These are phyloP conservation scores for Mycena latifolia DNA, from an alignment of 768 basidiomycete species.

Conservation along the genomic window DNA sequence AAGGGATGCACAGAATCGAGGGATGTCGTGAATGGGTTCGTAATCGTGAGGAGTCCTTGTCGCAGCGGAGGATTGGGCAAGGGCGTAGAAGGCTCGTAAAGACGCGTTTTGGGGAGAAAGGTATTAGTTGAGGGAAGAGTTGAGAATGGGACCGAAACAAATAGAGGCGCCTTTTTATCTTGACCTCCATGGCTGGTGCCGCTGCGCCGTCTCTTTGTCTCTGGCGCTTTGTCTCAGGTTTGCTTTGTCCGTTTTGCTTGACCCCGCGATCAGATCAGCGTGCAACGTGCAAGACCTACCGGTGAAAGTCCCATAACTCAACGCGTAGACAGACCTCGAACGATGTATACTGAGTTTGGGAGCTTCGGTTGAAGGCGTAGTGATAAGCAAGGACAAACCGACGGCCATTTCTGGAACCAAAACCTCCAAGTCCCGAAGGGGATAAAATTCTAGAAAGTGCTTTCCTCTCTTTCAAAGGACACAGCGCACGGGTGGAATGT, in stretches of 20 bases:
- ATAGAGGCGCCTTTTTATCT: conserved; percentile 19
- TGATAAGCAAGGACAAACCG: no score
- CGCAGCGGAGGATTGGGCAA: neutral
- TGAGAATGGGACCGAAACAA: neutral
- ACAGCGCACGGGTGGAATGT: no score
- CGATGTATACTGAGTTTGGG: no score
- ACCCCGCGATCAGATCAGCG: conserved; percentile 1
- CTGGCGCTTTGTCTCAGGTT: conserved; percentile 16
- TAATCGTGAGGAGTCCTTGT: neutral
- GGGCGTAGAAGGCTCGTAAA: conserved; percentile 7
- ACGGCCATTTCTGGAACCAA: conserved; percentile 7
- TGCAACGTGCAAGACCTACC: neutral
- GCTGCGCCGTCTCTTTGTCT: conserved; percentile 12
- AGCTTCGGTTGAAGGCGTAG: no score
- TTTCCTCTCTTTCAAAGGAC: no score
- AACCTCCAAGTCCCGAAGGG: conserved; percentile 17
- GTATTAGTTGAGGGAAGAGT: neutral
- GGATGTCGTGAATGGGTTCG: neutral
- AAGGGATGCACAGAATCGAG: neutral
- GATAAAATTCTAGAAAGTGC: neutral
- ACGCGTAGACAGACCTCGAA: no score
- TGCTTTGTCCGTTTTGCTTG: conserved; percentile 25
- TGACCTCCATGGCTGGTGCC: neutral
- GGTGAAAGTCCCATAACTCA: no score
- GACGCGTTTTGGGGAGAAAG: conserved; percentile 1